Percentiles rank a stretch among this genome's conserved stretches.
Conservation (phyloP, 805 yeast species). For the Candida sphagnicola region DNA sequence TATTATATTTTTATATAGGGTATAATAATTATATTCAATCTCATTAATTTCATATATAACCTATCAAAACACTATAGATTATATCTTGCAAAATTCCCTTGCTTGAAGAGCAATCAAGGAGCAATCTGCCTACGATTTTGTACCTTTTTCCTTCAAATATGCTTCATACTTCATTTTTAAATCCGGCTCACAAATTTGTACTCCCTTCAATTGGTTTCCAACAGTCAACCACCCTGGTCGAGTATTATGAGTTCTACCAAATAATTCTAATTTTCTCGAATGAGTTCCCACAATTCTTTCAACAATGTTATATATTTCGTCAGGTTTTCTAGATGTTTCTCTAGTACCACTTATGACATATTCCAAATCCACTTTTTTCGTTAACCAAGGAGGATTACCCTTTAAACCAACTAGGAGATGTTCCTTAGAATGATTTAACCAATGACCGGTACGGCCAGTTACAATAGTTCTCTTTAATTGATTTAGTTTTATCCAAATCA, state of each 20-base stretch:
- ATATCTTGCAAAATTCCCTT: too few species aligned
- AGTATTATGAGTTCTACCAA: conserved; percentile 82
- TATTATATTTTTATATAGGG: too few species aligned
- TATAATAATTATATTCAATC: too few species aligned
- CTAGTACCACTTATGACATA: conserved; percentile 77
- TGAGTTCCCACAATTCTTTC: conserved; percentile 79
- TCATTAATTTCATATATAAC: too few species aligned
- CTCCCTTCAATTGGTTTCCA: conserved; percentile 72
- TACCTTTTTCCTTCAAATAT: conserved; percentile 8
- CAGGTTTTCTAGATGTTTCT: conserved; percentile 89
- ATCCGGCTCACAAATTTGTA: conserved; percentile 55
- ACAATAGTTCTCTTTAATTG: conserved; percentile 85
- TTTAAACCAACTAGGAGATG: conserved; percentile 83
- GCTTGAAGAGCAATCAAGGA: too few species aligned
- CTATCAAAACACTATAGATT: too few species aligned
- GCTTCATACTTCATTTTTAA: conserved; percentile 40
- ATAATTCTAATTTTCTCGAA: conserved; percentile 79
- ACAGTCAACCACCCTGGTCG: conserved; percentile 91
- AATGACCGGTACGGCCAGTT: conserved; percentile 95
- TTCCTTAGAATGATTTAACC: conserved; percentile 94
- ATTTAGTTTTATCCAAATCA: conserved; percentile 88
- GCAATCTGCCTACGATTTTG: too few species aligned
- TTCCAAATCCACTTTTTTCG: conserved; percentile 65
- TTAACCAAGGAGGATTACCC: conserved; percentile 74
- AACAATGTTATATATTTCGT: conserved; percentile 78